These are phyloP conservation scores for Podila minutissima DNA, from an alignment of 192 early-diverging fungal species.

Conservation along the genomic window DNA sequence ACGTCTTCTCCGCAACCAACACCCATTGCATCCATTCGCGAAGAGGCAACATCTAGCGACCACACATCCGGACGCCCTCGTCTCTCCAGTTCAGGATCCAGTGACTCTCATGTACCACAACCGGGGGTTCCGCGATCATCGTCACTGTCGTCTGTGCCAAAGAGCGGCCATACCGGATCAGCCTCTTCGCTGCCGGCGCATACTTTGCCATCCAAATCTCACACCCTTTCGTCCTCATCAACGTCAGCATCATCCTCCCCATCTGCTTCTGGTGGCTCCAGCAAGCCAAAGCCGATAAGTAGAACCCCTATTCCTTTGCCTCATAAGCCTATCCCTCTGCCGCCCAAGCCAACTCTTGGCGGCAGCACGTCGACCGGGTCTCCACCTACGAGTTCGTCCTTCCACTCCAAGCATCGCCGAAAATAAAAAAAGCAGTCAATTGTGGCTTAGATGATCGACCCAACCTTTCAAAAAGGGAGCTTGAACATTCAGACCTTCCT, in stretches of 20 bases:
- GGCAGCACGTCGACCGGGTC: neutral
- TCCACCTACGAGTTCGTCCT: neutral
- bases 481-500: neutral
- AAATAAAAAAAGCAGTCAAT: neutral
- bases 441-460: constrained; percentile 1
- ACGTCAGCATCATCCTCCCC: neutral
- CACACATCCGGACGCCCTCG: neutral
- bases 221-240: neutral
- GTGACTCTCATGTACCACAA: neutral
- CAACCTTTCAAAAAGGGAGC: neutral
- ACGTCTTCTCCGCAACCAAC: neutral
- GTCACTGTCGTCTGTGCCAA: neutral
- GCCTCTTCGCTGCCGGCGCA: neutral
- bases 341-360: constrained; percentile 11
- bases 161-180: neutral
- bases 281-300: constrained; percentile 9
- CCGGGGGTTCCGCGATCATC: neutral
- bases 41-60: neutral
- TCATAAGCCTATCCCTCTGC: constrained; percentile 38
- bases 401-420: constrained; percentile 1
- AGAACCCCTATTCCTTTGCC: constrained; percentile 35
- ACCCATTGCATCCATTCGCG: neutral
- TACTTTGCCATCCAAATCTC: neutral
- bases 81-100: neutral
- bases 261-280: neutral